Evolutionary conservation across 2,329 filamentous ascomycete genomes (phyloP).

Genomic region (Alternaria rosae): DNA sequence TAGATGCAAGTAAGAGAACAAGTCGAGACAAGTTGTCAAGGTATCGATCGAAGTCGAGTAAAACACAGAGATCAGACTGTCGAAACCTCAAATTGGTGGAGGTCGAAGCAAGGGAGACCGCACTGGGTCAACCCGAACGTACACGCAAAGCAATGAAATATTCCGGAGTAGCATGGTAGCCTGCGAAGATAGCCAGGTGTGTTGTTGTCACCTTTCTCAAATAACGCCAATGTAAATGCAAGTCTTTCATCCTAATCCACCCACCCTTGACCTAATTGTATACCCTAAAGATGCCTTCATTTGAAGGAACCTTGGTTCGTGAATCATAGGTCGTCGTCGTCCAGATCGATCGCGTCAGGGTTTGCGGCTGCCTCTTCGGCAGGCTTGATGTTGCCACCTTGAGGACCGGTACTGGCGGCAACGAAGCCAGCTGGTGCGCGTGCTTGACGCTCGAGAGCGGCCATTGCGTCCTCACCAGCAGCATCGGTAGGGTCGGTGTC

Average conservation of each 20-base stretch:
- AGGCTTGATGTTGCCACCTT: slow-evolving; percentile 64
- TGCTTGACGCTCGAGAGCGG: slow-evolving; percentile 85
- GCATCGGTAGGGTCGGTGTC: slow-evolving; percentile 51
- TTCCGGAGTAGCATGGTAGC: slow-evolving; percentile 14
- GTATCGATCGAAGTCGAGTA: slow-evolving; percentile 17
- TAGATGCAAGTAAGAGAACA: slow-evolving; percentile 11
- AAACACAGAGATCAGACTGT: slow-evolving; percentile 15
- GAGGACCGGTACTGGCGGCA: slow-evolving; percentile 77
- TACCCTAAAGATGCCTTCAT: neutral
- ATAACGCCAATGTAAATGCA: slow-evolving; percentile 19
- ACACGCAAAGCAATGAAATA: slow-evolving; percentile 13
- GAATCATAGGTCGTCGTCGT: slow-evolving; percentile 58
- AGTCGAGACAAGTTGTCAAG: slow-evolving; percentile 10
- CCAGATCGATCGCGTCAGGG: slow-evolving; percentile 84
- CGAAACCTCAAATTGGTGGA: slow-evolving; percentile 6
- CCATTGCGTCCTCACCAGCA: slow-evolving; percentile 79
- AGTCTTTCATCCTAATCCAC: slow-evolving; percentile 16
- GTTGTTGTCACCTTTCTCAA: slow-evolving; percentile 1
- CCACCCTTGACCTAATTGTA: slow-evolving; percentile 4
- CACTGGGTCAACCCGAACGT: slow-evolving; percentile 12
- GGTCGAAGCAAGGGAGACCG: slow-evolving; percentile 10
- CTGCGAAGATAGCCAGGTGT: slow-evolving; percentile 2
- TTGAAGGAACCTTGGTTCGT: slow-evolving; percentile 19
- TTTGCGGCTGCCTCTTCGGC: slow-evolving; percentile 65
- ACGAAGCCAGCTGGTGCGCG: slow-evolving; percentile 90